These are phyloP conservation scores for Syzygium aqueum DNA, from an alignment of 345 rosid genomes.

Conservation along the genomic window DNA sequence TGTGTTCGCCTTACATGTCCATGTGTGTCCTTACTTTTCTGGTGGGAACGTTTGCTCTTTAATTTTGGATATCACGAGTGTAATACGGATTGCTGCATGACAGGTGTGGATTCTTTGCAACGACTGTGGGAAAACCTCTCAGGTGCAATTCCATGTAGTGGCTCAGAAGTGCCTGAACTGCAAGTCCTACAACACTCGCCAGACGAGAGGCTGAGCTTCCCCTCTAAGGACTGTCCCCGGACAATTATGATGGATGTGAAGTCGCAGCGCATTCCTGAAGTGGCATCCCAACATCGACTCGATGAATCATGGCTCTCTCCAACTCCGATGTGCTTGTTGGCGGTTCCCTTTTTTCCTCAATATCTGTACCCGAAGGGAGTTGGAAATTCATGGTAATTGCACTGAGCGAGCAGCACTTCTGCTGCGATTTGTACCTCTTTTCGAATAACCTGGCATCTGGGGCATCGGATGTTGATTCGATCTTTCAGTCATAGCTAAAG, in stretches of 20 bases:
- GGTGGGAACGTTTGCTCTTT: not conserved
- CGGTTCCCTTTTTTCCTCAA: not conserved
- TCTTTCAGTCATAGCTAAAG: not conserved
- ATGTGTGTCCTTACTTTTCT: not conserved
- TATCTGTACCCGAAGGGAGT: not conserved
- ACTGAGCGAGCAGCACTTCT: not conserved
- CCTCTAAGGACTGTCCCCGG: not conserved
- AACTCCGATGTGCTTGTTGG: not conserved
- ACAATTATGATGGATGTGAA: not conserved
- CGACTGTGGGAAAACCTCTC: conserved; percentile 41
- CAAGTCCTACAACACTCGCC: conserved; percentile 52
- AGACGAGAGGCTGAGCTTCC: conserved; percentile 13
- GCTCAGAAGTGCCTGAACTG: conserved; percentile 45
- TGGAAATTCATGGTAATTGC: not conserved
- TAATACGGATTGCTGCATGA: not conserved
- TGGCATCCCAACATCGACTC: not conserved
- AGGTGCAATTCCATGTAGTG: conserved; percentile 32
- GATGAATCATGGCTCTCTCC: not conserved
- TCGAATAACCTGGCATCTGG: not conserved
- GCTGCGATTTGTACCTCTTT: not conserved
- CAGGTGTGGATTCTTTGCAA: conserved; percentile 67
- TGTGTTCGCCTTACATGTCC: not conserved
- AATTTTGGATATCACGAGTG: not conserved
- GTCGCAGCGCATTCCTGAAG: not conserved
- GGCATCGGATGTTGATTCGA: not conserved